Evolutionary conservation across 2,329 filamentous ascomycete species (phyloP), one percentile per base, ranked within the genome.

Genomic region (Fusarium chuoi): DNA sequence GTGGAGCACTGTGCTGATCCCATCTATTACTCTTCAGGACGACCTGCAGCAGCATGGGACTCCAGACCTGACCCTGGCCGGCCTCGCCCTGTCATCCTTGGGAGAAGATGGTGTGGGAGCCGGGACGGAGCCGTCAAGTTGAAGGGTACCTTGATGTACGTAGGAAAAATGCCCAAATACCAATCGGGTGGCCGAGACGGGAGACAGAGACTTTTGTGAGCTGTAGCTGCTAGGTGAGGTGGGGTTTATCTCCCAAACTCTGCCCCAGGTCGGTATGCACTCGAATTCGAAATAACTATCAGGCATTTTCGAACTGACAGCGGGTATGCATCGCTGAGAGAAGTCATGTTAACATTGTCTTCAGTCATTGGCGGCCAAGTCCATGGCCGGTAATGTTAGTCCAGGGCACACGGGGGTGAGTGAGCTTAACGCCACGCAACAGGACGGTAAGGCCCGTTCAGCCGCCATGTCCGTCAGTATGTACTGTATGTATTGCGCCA

Each of bases 1-100:
- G 70, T 73, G 56, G 65, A 59, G 39, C 45, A 44, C 42, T 55
- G 55, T 44, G 63, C 63, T 62, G 63, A 68, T 68, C 65, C 62
- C 44, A 36, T 63, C 44, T 28, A 56, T 63, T 68, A 73, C 68
- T 54, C 54, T 72, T 66, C 35, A 46, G 56, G 67, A 65, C 44
- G 30, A 55, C 45, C 65, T 61, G 70, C 70, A 73, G 59, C 49
- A 52, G 24, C 41, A 58, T 58, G 55, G 41, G 55, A 49, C 41
- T 49, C 41, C 41, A 58, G 56, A 30, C 51, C 51, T 55, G 38
- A 46, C 33, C 58, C 44, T 64, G 52, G 57, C 35, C 35, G 36
- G 35, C 42, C 36, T 54, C 33, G 42, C 44, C 66, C 66, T 64
- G 65, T 33, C 54, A 48, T 41, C 54, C 65, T 64, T 55, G 36